These are phyloP conservation scores for Gynostemma pentaphyllum DNA, from an alignment of 306 rosid genomes.

Conservation along the genomic window DNA sequence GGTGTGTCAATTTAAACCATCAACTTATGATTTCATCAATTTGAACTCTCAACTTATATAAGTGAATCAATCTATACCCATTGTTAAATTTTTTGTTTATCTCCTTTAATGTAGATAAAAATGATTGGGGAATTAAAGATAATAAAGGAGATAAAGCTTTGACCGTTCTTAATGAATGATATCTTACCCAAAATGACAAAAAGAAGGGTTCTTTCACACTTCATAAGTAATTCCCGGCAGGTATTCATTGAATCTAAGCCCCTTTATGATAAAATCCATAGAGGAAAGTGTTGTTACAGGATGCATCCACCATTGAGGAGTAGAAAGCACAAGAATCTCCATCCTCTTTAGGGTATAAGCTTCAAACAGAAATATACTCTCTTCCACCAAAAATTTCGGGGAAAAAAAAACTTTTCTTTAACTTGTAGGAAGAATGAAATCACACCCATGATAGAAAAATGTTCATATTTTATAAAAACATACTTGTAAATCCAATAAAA, in stretches of 20 bases:
- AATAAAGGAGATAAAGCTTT: background rate
- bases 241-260: conserved; percentile 53
- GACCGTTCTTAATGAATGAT: background rate
- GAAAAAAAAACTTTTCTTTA: background rate
- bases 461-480: conserved; percentile 8
- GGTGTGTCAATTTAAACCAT: too few relatives aligned
- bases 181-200: conserved; percentile 42
- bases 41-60: too few relatives aligned
- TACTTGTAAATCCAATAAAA: conserved; percentile 64
- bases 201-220: conserved; percentile 45
- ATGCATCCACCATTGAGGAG: conserved; percentile 86
- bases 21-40: too few relatives aligned
- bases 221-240: conserved; percentile 44
- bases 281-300: conserved; percentile 70
- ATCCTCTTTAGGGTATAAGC: conserved; percentile 62
- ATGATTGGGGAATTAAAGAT: background rate
- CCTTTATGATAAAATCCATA: conserved; percentile 48
- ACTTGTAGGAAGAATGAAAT: background rate
- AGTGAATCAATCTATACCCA: too few relatives aligned
- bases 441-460: background rate
- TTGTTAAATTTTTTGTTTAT: too few relatives aligned
- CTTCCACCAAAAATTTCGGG: conserved; percentile 34
- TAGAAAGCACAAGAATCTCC: conserved; percentile 88
- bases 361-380: conserved; percentile 48
- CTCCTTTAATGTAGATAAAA: background rate